Percentiles rank a stretch among this genome's conserved stretches.
Conservation (phyloP, 2,329 filamentous ascomycete species). For the Penicillium sp. region DNA sequence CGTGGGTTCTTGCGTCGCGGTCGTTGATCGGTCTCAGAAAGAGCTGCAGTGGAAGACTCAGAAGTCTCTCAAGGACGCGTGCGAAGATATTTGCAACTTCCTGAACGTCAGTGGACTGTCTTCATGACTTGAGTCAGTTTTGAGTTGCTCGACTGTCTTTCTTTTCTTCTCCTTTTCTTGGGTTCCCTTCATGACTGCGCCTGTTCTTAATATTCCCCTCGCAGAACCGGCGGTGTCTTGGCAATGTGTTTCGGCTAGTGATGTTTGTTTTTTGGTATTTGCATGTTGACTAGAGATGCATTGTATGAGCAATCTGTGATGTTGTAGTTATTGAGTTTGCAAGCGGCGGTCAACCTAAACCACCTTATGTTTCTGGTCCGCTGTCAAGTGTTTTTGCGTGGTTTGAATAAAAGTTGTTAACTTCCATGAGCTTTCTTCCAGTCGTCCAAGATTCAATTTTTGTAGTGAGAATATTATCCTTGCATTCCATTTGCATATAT, state of each 20-base stretch:
- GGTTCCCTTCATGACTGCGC: neutral
- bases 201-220: neutral
- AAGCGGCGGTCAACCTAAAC: neutral
- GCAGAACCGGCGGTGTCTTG: neutral
- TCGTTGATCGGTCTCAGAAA: conserved; percentile 45
- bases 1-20: conserved; percentile 44
- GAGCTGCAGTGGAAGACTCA: conserved; percentile 55
- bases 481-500: no score
- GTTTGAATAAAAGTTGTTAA: neutral
- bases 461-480: no score
- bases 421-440: neutral
- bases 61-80: conserved; percentile 42
- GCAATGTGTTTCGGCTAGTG: conserved; percentile 9
- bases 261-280: conserved; percentile 7
- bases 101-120: conserved; percentile 36
- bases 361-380: neutral
- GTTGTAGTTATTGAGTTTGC: neutral
- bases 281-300: conserved; percentile 13
- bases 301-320: conserved; percentile 7
- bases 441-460: neutral
- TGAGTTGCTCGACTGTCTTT: conserved; percentile 6
- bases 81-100: conserved; percentile 42
- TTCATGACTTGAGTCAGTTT: conserved; percentile 14
- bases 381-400: neutral
- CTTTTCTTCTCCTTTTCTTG: neutral